Conservation (phyloP, 139 green algal genomes). For the Astrephomene gubernaculifera region DNA sequence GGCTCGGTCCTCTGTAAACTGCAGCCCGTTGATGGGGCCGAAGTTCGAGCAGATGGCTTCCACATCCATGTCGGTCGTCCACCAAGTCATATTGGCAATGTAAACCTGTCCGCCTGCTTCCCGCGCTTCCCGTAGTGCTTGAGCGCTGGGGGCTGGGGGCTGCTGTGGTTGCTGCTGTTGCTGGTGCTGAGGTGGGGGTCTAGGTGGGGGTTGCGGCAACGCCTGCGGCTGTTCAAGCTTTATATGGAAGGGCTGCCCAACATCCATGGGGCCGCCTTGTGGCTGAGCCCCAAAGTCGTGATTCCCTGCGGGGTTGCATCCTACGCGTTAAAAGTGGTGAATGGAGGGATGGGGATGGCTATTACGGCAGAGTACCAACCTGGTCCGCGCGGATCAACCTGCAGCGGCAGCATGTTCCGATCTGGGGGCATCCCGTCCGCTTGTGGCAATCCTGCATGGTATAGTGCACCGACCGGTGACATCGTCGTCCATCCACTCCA, state of each 20-base stretch:
- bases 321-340: not conserved
- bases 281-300: not conserved
- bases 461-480: not conserved
- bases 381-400: constrained; percentile 1
- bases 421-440: not conserved
- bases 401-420: not conserved
- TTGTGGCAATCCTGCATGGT: not conserved
- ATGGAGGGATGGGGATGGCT: not conserved
- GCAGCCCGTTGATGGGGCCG: constrained; percentile 69
- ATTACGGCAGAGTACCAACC: not conserved
- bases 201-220: not conserved
- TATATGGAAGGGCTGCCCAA: not conserved
- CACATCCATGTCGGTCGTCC: constrained; percentile 94
- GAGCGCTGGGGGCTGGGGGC: not conserved
- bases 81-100: constrained; percentile 92
- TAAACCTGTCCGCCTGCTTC: constrained; percentile 68
- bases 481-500: not conserved
- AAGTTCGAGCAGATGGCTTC: constrained; percentile 75
- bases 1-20: constrained; percentile 88
- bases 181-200: not conserved
- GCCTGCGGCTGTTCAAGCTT: not conserved
- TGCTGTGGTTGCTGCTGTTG: constrained; percentile 11
- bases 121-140: not conserved
- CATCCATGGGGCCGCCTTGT: not conserved
- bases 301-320: not conserved